These are phyloP conservation scores for Penicillium janthinellum DNA, from an alignment of 2,329 filamentous ascomycete species.

Conservation along the genomic window DNA sequence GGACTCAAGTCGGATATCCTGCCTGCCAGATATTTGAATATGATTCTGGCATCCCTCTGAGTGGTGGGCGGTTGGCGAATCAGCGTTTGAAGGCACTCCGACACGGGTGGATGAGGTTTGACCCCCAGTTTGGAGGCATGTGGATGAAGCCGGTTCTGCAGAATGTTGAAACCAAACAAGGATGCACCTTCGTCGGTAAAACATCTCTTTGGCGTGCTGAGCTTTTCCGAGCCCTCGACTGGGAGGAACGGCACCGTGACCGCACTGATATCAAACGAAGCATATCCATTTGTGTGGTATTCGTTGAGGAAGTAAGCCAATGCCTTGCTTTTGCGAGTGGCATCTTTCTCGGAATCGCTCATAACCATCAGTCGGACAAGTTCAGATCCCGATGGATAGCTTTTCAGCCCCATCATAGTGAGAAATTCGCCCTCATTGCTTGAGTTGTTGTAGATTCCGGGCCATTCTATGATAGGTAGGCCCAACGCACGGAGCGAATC, in stretches of 20 bases:
- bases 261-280: slow-evolving; percentile 59
- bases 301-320: slow-evolving; percentile 82
- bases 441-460: slow-evolving; percentile 65
- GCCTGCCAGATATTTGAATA: slow-evolving; percentile 83
- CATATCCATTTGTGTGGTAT: slow-evolving; percentile 77
- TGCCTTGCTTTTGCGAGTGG: slow-evolving; percentile 63
- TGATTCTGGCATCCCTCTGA: slow-evolving; percentile 63
- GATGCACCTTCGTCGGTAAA: slow-evolving; percentile 78
- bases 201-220: slow-evolving; percentile 74
- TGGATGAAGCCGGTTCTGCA: slow-evolving; percentile 72
- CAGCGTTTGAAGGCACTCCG: slow-evolving; percentile 73
- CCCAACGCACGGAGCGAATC: slow-evolving; percentile 68
- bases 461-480: slow-evolving; percentile 81
- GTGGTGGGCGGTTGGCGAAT: slow-evolving; percentile 71
- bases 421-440: slow-evolving; percentile 77
- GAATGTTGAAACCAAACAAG: slow-evolving; percentile 77
- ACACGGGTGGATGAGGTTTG: slow-evolving; percentile 75
- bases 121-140: slow-evolving; percentile 89
- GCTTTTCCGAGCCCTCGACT: slow-evolving; percentile 63
- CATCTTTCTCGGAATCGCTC: slow-evolving; percentile 54
- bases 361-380: slow-evolving; percentile 77
- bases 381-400: slow-evolving; percentile 70
- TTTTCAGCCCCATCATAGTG: slow-evolving; percentile 69
- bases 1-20: slow-evolving; percentile 73
- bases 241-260: slow-evolving; percentile 68